Evolutionary conservation across 352 stramenopile genomes (phyloP), one percentile per base, ranked within the genome.

Genomic region (Pythium aristosporum): DNA sequence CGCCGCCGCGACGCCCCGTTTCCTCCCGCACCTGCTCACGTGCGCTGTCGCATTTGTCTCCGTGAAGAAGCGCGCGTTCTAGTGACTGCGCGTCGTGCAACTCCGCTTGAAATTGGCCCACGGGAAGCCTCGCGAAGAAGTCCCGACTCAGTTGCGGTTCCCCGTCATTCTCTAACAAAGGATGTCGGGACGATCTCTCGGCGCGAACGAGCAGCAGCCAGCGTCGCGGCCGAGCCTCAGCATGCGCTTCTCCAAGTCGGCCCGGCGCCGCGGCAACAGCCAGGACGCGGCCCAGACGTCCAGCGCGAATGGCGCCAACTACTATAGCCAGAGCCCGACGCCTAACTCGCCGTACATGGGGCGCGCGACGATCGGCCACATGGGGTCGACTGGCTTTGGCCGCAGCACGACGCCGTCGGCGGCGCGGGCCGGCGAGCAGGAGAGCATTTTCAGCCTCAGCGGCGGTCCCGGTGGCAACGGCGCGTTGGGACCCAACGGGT

Each of bases 241-340:
- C 57, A 85, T 87, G 69, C 81, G 83, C 63, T 89, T 92, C 63
- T 85, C 67, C 52, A 89, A 90, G 65, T 72, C 65, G 49, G 70
- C 77, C 56, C 80, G 80, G 6, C 69, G 83, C 42, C 80, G 83
- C 57, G 83, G 80, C 42, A 92, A 88, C 69, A 87, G 76, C 60
- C 77, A 88, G 43, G 79, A 88, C 23, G 78, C 77, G 10, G 63
- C 73, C n/a, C 62, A 77, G 30, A 69, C 66, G 59, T 63, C 55
- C 25, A 66, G 64, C 42, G 57, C 63, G 47, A 74, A 74, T 42
- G 59, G 54, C 46, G 28, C 30, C 37, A 63, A 65, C 36, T 74
- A 75, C 67, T 75, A 63, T 15, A 61, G 72, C 30, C 63, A 76
- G 25, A 76, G 82, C 34, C 72, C 77, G 56, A 86, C 70, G 57